Evolutionary conservation across 2,329 filamentous ascomycete species (phyloP).

Genomic region (Pseudogymnoascus sp.): DNA sequence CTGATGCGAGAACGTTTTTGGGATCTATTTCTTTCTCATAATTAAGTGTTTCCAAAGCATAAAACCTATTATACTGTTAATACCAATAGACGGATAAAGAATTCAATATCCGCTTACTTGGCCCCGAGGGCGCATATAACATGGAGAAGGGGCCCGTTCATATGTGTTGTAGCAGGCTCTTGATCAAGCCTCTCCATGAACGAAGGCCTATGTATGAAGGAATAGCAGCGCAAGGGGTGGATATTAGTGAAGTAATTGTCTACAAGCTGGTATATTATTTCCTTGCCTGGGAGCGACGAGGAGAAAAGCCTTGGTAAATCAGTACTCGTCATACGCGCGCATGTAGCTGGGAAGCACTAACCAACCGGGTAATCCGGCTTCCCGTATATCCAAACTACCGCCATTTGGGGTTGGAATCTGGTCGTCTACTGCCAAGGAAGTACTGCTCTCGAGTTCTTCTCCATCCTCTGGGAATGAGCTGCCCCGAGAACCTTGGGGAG

Average conservation of each 20-base stretch:
- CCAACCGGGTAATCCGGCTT: not conserved
- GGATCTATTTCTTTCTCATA: not conserved
- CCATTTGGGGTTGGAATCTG: not conserved
- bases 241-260: conserved; percentile 27
- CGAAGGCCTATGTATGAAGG: conserved; percentile 26
- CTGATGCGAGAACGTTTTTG: not conserved
- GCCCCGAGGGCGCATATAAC: conserved; percentile 24
- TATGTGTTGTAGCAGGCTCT: conserved; percentile 16
- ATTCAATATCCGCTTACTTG: conserved; percentile 16
- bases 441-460: not conserved
- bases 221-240: conserved; percentile 25
- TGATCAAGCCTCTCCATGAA: conserved; percentile 25
- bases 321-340: not conserved
- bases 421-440: not conserved
- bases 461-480: not conserved
- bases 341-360: not conserved
- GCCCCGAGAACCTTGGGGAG: not conserved
- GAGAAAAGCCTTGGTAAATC: conserved; percentile 7
- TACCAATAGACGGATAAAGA: not conserved
- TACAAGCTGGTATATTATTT: conserved; percentile 11
- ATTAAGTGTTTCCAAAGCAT: not conserved
- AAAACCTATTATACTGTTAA: conserved; percentile 4
- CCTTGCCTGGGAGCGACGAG: not conserved
- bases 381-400: not conserved
- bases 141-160: conserved; percentile 21